Percentiles rank a stretch among this genome's conserved stretches.
These are phyloP conservation scores for Penicillium alfredii DNA, from an alignment of 495 filamentous ascomycete genomes.

Conservation along the genomic window DNA sequence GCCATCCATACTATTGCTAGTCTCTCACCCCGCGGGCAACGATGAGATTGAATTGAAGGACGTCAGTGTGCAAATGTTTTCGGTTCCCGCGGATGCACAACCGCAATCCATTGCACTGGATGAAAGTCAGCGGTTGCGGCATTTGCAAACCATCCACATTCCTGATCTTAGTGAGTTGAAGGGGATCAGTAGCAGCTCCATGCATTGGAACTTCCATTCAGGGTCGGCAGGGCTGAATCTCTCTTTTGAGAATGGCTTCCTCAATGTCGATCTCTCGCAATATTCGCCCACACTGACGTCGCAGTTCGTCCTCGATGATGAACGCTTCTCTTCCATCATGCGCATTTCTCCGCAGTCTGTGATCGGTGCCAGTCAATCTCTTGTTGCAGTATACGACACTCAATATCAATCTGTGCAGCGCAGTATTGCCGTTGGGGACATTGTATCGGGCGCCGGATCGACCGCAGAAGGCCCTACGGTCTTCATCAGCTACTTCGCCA, in stretches of 20 bases:
- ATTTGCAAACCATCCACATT: constrained; percentile 35
- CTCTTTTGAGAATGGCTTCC: constrained; percentile 39
- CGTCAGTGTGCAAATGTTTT: constrained; percentile 40
- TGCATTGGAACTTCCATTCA: constrained; percentile 44
- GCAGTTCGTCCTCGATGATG: constrained; percentile 35
- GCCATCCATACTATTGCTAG: constrained; percentile 36
- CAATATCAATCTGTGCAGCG: constrained; percentile 59
- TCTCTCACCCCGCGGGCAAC: constrained; percentile 33
- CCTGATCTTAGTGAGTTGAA: constrained; percentile 24
- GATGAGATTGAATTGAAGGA: constrained; percentile 27
- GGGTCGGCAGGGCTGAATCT: constrained; percentile 38
- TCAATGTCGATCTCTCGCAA: constrained; percentile 43
- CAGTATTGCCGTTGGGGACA: constrained; percentile 42
- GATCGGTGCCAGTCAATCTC: constrained; percentile 40
- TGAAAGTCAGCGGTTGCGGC: constrained; percentile 33
- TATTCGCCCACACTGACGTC: constrained; percentile 38
- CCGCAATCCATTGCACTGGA: constrained; percentile 13
- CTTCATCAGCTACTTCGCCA: constrained; percentile 57
- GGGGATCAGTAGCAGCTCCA: constrained; percentile 17
- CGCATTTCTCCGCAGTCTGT: constrained; percentile 41
- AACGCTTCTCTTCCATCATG: constrained; percentile 41
- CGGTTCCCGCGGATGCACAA: constrained; percentile 26
- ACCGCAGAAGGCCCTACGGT: constrained; percentile 17
- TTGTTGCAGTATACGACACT: constrained; percentile 56
- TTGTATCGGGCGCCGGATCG: constrained; percentile 26